phyloP scores from a whole-genome alignment of 345 rosid genomes.

The Toxicodendron radicans region DNA sequence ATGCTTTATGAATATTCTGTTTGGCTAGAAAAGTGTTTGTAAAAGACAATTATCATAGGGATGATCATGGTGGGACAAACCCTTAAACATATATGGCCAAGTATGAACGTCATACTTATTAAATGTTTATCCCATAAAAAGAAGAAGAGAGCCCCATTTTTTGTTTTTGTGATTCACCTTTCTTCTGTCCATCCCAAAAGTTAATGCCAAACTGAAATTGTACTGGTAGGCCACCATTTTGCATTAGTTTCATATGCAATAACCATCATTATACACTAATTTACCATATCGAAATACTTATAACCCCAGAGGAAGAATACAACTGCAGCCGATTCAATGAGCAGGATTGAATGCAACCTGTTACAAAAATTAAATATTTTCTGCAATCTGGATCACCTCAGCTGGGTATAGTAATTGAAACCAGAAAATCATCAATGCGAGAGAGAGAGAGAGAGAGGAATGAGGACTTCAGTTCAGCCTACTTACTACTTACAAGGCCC shows the following conservation, averaged over 20 bases:
- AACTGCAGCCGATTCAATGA: no score
- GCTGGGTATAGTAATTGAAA: background rate
- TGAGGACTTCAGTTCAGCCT: background rate
- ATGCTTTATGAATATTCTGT: background rate
- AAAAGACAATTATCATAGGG: background rate
- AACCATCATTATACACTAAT: no score
- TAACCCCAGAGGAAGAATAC: no score
- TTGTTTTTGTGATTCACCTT: background rate
- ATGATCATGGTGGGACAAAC: slow-evolving; percentile 21
- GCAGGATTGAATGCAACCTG: slow-evolving; percentile 6
- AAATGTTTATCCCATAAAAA: background rate
- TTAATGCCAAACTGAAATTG: no score
- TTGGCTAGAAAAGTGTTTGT: background rate
- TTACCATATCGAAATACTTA: no score
- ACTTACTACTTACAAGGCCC: background rate
- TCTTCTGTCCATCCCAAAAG: background rate
- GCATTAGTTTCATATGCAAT: no score
- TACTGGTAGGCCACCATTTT: no score
- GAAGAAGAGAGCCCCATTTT: background rate
- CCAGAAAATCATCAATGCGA: background rate
- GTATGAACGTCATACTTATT: background rate
- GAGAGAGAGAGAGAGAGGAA: background rate
- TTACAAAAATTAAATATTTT: slow-evolving; percentile 3
- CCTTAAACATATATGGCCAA: background rate
- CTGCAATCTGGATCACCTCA: background rate